Base-by-base conservation (phyloP, 768 basidiomycete species). In the Pleurotus platypus region DNA sequence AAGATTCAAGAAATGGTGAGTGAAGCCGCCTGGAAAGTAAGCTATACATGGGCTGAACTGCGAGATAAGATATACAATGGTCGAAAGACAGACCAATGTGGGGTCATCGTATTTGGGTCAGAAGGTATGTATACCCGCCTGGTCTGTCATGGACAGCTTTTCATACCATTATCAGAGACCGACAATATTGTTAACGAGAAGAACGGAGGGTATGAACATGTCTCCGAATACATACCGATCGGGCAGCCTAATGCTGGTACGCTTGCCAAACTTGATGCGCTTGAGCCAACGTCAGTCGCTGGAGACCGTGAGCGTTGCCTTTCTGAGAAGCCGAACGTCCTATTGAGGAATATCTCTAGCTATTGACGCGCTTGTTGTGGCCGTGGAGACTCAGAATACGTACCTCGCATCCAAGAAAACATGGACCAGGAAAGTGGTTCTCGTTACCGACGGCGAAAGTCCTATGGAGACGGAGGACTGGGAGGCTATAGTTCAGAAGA, bases 11-110 rank as follows among this genome's bases (percentile, higher is more conserved):
- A 95, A 59, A 94, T 96, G 88, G 92, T 91, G 55, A 8, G 69
- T 65, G 24, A 38, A 22, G 5, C 15, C 57, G 13, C 13, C 16
- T 11, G 6, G 20, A 50, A 16, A 45, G 4, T 13, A 39, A 18
- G 15, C 54, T 49, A 46, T 53, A 58, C 39, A 26, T 56, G 53
- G 27, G 42, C 47, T 46, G 24, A 35, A 35, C 30, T 9, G 30
- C 30, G 30, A 11, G 30, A 35, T 15, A 61, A 98, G 95, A 94
- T 98, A 62, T 94, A 86, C 66, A 85, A 90, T 62, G 90, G 88
- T 12, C 80, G 95, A 42, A 97, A 96, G 75, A 98, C 95, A 8
- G 95, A 96, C 66, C 86, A 92, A 66, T 92, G 93, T 67, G 92
- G 93, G n/a, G 83, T 98, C 26, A 80, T 97, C 47, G 71, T 87